Evolutionary conservation across 2,329 filamentous ascomycete species (phyloP).

Genomic region (Calonectria pteridis): DNA sequence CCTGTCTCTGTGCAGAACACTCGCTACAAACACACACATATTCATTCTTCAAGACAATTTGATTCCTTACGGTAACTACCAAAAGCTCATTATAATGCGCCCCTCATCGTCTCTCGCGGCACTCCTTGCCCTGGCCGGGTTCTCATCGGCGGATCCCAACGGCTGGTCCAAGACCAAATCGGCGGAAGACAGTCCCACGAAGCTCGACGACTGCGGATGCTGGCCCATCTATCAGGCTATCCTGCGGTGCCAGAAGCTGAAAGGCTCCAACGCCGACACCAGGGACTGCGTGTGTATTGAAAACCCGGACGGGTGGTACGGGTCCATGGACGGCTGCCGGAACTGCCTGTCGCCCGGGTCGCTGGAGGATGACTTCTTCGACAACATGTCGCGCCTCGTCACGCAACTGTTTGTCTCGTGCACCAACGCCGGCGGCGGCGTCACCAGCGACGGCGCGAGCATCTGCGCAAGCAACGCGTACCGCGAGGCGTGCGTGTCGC

Average conservation of each 20-base stretch:
- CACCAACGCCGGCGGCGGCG: conserved; percentile 33
- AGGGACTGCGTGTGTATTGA: conserved; percentile 33
- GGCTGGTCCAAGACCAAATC: conserved; percentile 36
- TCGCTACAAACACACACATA: neutral
- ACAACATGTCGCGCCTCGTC: conserved; percentile 31
- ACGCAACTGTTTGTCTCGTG: conserved; percentile 39
- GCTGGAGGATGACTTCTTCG: conserved; percentile 31
- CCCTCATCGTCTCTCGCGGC: neutral
- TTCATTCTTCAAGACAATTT: too few species aligned
- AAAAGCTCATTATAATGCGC: neutral
- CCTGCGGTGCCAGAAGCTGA: conserved; percentile 35
- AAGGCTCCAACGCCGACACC: conserved; percentile 23
- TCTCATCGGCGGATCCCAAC: conserved; percentile 25
- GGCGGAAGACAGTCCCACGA: conserved; percentile 34
- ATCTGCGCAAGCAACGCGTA: neutral
- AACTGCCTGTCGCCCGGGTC: conserved; percentile 31
- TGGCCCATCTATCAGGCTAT: conserved; percentile 39
- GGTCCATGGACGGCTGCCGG: conserved; percentile 37
- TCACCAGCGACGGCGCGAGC: conserved; percentile 24
- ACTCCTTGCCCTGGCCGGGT: neutral
- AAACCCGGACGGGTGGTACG: conserved; percentile 38
- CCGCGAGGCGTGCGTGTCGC: neutral
- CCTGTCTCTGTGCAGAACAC: neutral
- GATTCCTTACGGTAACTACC: neutral
- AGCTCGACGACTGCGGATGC: conserved; percentile 39